Evolutionary conservation across 2,329 filamentous ascomycete genomes (phyloP), one percentile per base, ranked within the genome.

Genomic region (Boeremia lycopersici): DNA sequence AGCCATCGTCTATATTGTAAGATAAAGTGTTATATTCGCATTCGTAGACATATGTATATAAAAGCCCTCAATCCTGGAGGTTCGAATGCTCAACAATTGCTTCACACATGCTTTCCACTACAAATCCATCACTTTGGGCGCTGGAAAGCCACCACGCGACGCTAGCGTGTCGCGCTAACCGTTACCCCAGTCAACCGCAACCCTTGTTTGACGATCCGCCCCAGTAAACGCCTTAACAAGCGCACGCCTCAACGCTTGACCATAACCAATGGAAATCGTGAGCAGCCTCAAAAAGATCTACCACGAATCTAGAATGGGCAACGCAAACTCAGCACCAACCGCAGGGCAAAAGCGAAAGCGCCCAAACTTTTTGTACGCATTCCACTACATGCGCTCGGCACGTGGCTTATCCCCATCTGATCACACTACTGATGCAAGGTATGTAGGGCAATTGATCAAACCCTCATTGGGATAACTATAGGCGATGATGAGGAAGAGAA

Each of bases 261-360:
- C 30, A 42, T 33, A 50, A 36, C 52, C 52, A 55, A 56, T 56
- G 53, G 48, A 56, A 48, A 51, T 56, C 43, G 48, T 56, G 29
- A 48, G 53, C 43, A 51, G 39, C 33, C 53, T 56, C 48, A 56
- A 56, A 26, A 36, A 36, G 15, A 42, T 51, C 19, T 52, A 56
- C 15, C 43, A 48, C 30, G 43, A 43, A 39, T 51, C 48, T 15
- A 53, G 11, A 45, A 57, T 57, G 54, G 54, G 54, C 45, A 57
- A 48, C 7, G 17, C 48, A 19, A 49, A 45, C 10, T 57, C 54
- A 38, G 49, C 31, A 10, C 54, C 54, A 10, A 39, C 36, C 12
- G 48, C 13, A n/a, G 54, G 54, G 23, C 48, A 53, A 15, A 57
- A 57, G 54, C 54, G 54, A 34, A 57, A 57, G 40, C 54, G 54